phyloP scores from a whole-genome alignment of 148 eudicot species.

The Suaeda aralocaspica region DNA sequence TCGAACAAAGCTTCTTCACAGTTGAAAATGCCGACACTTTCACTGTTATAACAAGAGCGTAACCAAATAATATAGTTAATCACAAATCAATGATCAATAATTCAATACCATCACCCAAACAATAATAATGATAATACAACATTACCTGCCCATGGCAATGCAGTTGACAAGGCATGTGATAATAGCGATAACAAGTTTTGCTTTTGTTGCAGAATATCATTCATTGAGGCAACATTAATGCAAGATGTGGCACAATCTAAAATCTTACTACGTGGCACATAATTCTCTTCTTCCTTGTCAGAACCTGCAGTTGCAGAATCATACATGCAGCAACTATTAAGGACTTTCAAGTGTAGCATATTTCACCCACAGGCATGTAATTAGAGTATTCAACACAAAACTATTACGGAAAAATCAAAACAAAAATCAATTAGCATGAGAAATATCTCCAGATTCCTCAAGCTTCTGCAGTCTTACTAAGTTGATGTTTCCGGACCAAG shows the following conservation, averaged over 20 bases:
- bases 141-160: slow-evolving; percentile 75
- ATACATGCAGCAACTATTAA: slow-evolving; percentile 4
- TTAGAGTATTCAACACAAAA: not conserved
- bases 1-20: slow-evolving; percentile 70
- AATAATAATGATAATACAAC: not conserved
- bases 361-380: not conserved
- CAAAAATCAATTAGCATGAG: not conserved
- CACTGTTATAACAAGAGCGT: slow-evolving; percentile 43
- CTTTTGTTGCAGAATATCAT: slow-evolving; percentile 60
- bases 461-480: not conserved
- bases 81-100: slow-evolving; percentile 1
- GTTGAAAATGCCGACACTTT: slow-evolving; percentile 67
- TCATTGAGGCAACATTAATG: slow-evolving; percentile 46
- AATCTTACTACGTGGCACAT: slow-evolving; percentile 57
- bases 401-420: not conserved
- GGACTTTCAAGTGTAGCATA: not conserved
- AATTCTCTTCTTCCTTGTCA: slow-evolving; percentile 44
- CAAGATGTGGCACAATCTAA: slow-evolving; percentile 66
- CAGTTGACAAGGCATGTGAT: slow-evolving; percentile 55
- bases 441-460: not conserved
- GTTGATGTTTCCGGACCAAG: not conserved
- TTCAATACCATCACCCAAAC: too few species aligned
- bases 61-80: slow-evolving; percentile 5
- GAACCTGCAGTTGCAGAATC: slow-evolving; percentile 38
- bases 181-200: slow-evolving; percentile 47